Evolutionary conservation across 176 grass and related monocot species (phyloP), one percentile per base, ranked within the genome.

Genomic region (Lolium multiflorum): DNA sequence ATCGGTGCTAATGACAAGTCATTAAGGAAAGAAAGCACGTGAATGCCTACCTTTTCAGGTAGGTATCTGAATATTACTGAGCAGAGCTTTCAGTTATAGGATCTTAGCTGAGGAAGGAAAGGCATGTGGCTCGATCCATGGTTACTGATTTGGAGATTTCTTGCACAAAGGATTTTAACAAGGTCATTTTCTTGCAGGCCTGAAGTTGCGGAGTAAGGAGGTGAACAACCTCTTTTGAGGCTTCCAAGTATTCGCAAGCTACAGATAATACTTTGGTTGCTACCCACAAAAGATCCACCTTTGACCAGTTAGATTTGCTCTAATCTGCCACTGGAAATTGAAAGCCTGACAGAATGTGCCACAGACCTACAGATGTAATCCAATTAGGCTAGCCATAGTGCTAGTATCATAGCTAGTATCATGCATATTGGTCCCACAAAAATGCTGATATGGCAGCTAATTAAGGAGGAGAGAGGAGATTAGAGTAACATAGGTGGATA

Each of bases 181-280:
- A 44, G 17, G 10, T 60, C 71, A 83, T 83, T 71, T 74, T 62
- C 21, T 73, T 60, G 26, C 0, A 48, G 13, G 25, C 50, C 31
- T 49, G 78, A 46, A 50, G 60, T 35, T 47, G 48, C 66, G 60
- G 60, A 81, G 78, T 81, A 65, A 49, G 9, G 43, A 50, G 59
- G 44, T 81, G 78, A 49, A 80, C 78, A 65, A 80, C 24, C 43
- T 80, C 48, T 80, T 59, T 11, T 81, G 79, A 51, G 25, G 44
- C 60, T 50, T 81, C 22, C 78, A 81, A 81, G 60, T 2, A 65
- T 50, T 25, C 10, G 22, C 15, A 65, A 41, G 66, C 66, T 41
- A 11, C 14, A 22, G 17, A 46, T n/a, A 62, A 26, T 35, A 46
- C 17, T 63, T 60, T 79, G 26, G 26, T 55, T 77, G 50, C 50